Percentiles rank a stretch among this genome's conserved stretches.
Conservation (phyloP, 371 early-diverging fungal genomes). For the Mucor irregularis region DNA sequence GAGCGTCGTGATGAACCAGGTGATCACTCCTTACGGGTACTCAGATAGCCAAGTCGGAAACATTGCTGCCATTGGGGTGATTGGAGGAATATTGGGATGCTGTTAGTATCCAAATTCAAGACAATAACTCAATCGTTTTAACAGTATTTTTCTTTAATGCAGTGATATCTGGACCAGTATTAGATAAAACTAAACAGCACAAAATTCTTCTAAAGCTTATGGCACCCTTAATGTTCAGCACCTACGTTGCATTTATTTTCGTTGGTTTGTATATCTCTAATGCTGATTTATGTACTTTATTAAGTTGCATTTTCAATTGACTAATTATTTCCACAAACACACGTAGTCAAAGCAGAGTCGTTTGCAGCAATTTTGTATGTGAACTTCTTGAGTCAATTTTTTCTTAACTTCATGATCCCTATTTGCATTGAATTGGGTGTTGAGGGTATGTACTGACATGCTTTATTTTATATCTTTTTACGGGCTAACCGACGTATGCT, state of each 20-base stretch:
- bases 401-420: conserved; percentile 42
- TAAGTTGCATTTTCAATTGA: neutral
- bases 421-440: conserved; percentile 44
- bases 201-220: conserved; percentile 45
- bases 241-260: conserved; percentile 54
- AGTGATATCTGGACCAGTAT: conserved; percentile 51
- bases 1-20: conserved; percentile 61
- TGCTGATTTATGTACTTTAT: no score
- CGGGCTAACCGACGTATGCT: no score
- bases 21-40: conserved; percentile 67
- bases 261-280: conserved; percentile 32
- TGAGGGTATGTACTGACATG: conserved; percentile 29
- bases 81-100: conserved; percentile 58
- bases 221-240: conserved; percentile 51
- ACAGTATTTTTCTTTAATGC: neutral
- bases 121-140: no score
- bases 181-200: conserved; percentile 58
- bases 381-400: conserved; percentile 37
- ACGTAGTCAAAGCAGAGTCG: conserved; percentile 41
- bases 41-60: conserved; percentile 57
- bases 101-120: conserved; percentile 25
- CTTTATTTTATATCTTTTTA: neutral
- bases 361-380: conserved; percentile 41
- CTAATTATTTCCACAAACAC: neutral
- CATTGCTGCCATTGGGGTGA: conserved; percentile 56